Percentiles rank a stretch among this genome's conserved stretches.
These are phyloP conservation scores for Nitzschia sp. DNA, from an alignment of 108 stramenopile species.

Conservation along the genomic window DNA sequence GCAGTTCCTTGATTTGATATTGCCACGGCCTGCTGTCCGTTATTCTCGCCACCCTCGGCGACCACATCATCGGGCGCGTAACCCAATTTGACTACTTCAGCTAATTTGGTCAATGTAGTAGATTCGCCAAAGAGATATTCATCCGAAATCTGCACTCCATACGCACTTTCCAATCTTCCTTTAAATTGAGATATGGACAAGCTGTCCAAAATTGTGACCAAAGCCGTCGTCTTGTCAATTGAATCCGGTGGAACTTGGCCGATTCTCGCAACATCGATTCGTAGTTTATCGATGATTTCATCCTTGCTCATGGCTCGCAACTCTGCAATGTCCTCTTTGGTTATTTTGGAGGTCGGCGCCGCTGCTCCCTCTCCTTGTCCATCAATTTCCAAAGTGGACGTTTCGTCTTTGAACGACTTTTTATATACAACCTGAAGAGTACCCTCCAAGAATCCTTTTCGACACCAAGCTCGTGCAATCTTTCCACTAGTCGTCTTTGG, in stretches of 20 bases:
- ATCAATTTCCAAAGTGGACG: conserved; percentile 25
- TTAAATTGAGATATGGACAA: conserved; percentile 84
- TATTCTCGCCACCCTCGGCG: conserved; percentile 16
- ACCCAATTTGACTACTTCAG: conserved; percentile 80
- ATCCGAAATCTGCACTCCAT: conserved; percentile 75
- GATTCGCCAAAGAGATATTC: conserved; percentile 87
- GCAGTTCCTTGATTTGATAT: conserved; percentile 39
- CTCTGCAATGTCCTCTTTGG: conserved; percentile 25
- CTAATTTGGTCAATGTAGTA: conserved; percentile 73
- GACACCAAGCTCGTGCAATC: conserved; percentile 94
- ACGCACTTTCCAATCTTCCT: conserved; percentile 71
- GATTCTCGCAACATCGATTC: conserved; percentile 58
- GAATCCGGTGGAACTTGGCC: conserved; percentile 53
- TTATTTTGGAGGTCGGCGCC: neutral
- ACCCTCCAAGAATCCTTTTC: conserved; percentile 64
- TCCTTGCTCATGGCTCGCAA: conserved; percentile 54
- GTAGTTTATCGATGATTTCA: conserved; percentile 62
- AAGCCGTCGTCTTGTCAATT: conserved; percentile 54
- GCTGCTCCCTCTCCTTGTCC: no score
- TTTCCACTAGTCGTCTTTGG: conserved; percentile 99
- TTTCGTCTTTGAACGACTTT: conserved; percentile 35
- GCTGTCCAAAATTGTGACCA: conserved; percentile 82
- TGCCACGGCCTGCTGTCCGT: neutral
- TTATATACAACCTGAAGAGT: conserved; percentile 67
- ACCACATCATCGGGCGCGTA: conserved; percentile 66